Base-by-base conservation (phyloP, 768 basidiomycete genomes). In the Mycena haematopus region DNA sequence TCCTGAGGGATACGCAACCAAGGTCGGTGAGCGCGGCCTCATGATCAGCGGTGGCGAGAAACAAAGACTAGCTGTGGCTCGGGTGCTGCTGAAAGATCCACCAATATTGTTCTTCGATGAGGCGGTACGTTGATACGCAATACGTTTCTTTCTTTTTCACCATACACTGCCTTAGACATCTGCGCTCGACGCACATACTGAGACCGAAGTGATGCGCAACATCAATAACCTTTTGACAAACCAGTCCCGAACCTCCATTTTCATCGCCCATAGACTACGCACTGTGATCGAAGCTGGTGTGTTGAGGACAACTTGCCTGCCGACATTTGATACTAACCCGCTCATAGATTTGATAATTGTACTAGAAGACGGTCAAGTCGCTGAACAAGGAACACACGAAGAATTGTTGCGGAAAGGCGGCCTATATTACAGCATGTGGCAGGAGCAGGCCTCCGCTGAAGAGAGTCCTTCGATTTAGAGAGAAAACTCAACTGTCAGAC, bases 1-100 rank as follows among this genome's bases (percentile, higher is more conserved):
- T 35, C 95, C 96, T 0, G 92, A 95, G 6, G 88, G 89, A 59
- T 99, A 97, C 74, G 70, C 77, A 42, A 99, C 97, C 2, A 90
- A 90, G 70, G 97, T 99, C 24, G 97, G 97, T 1, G 97, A 99
- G 77, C 79, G 97, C 42, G 97, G 97, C 6, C 74, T 98, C 72
- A 99, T 99, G 97, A 93, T 99, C 51, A 96, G 93, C 38, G 97
- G 97, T 0, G 97, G 97, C 1, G 97, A 99, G 83, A 99, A 99
- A 76, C 97, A 99, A 80, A 78, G 97, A 53, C 76, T 99, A 68
- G 97, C 97, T 3, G 93, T 99, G 19, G 97, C 97, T 24, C 80
- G 97, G 25, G 88, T 96, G 35, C 76, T 99, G 69, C 76, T 99
- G 52, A 98, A 99, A 78, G 91, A 99, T 74, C 96, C 97, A 0